These are phyloP conservation scores for Colletotrichum aenigma DNA, from an alignment of 2,329 filamentous ascomycete species.

Conservation along the genomic window DNA sequence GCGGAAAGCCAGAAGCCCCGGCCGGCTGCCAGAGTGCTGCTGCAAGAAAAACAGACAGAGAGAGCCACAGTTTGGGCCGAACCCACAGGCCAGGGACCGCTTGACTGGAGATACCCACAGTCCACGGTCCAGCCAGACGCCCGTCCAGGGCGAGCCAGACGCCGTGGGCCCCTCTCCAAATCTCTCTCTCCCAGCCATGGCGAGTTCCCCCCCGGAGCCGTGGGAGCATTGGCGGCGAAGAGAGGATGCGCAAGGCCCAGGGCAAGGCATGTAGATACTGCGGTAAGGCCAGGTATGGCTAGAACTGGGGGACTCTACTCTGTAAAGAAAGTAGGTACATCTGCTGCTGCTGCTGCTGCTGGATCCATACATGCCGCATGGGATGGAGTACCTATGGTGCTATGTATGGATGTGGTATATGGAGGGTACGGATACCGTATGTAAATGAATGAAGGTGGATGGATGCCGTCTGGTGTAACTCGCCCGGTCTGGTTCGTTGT, in stretches of 20 bases:
- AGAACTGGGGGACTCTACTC: neutral
- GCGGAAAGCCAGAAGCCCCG: neutral
- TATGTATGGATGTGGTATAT: neutral
- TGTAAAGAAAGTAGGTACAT: neutral
- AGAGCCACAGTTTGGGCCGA: neutral
- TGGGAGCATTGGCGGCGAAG: neutral
- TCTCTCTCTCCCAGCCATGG: neutral
- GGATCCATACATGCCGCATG: neutral
- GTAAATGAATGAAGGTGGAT: neutral
- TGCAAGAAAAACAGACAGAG: neutral
- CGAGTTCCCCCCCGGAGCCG: neutral
- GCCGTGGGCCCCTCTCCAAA: conserved; percentile 1
- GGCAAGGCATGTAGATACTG: neutral
- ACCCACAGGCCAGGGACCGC: neutral
- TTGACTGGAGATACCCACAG: conserved; percentile 10
- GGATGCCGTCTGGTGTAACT: neutral
- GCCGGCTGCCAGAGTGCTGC: neutral
- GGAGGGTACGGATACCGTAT: neutral
- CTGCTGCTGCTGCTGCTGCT: neutral
- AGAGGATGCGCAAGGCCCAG: neutral
- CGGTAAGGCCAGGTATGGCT: neutral
- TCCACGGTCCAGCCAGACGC: conserved; percentile 16
- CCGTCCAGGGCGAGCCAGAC: neutral
- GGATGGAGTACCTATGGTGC: neutral
- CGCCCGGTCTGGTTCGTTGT: neutral